Evolutionary conservation across 768 basidiomycete species (phyloP).

Genomic region (Tricholomella constricta): DNA sequence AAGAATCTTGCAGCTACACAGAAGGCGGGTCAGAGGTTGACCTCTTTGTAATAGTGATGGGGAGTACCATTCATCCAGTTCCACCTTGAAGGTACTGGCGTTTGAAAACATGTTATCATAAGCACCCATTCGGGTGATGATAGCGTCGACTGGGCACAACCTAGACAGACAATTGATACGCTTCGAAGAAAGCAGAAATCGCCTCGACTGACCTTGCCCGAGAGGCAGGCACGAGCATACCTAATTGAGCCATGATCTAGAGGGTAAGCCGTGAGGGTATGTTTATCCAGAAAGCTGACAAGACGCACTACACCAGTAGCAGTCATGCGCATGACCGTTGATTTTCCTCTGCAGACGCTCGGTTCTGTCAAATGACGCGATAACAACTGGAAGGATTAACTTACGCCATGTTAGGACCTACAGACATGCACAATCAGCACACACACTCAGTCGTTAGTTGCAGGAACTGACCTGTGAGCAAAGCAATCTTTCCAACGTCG

Average conservation of each 20-base stretch:
- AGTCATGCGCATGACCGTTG: slow-evolving; percentile 93
- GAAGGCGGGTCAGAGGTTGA: background rate
- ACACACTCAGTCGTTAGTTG: background rate
- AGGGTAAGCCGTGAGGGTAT: slow-evolving; percentile 3
- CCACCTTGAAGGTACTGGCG: slow-evolving; percentile 97
- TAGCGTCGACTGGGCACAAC: slow-evolving; percentile 86
- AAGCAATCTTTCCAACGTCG: slow-evolving; percentile 68
- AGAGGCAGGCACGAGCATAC: slow-evolving; percentile 91
- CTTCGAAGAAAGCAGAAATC: background rate
- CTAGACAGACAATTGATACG: slow-evolving; percentile 36
- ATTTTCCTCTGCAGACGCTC: slow-evolving; percentile 63
- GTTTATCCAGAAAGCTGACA: background rate
- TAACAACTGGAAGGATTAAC: slow-evolving; percentile 24
- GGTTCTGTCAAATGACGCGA: slow-evolving; percentile 5
- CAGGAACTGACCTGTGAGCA: slow-evolving; percentile 76
- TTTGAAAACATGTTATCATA: slow-evolving; percentile 97
- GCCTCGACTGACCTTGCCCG: slow-evolving; percentile 60
- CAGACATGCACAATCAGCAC: background rate
- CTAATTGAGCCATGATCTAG: slow-evolving; percentile 91
- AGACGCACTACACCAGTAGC: slow-evolving; percentile 80
- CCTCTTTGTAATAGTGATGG: too few relatives aligned
- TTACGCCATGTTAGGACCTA: slow-evolving; percentile 89
- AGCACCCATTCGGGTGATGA: slow-evolving; percentile 97
- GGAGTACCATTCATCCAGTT: slow-evolving; percentile 98
- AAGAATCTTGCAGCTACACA: slow-evolving; percentile 82